Base-by-base conservation (phyloP, 176 grass and related monocot genomes). In the Hordeum marinum region DNA sequence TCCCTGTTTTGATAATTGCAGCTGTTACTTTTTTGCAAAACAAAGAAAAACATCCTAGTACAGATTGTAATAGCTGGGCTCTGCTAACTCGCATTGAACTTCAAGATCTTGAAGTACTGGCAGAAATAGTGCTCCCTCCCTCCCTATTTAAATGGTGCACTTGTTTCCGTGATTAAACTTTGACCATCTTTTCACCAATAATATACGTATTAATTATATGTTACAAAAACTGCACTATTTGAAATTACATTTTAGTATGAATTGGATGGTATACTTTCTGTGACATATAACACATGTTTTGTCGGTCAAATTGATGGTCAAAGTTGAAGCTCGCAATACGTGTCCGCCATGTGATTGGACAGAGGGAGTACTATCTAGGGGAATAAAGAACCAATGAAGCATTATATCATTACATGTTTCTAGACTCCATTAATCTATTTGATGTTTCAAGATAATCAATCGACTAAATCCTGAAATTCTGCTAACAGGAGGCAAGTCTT, bases 401-500 rank as follows among this genome's bases (percentile, higher is more conserved):
- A 41, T 52, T 18, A 14, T 60, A 66, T 75, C 18, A 0, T 46
- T 61, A 35, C 72, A 68, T 84, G 27, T 59, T 89, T 84, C n/a
- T 80, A 87, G 29, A 43, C 48, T 68, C 75, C 34, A 76, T 69
- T 80, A 0, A 68, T 54, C 37, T 80, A 34, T 83, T 68, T 67
- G 46, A 68, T 12, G 46, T 9, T 68, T 75, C 48, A 46, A 68
- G 11, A 29, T 62, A 80, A 61, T 84, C 37, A 59, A 3, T 75
- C 75, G 67, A 35, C 68, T 83, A 75, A 90, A 79, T 86, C 48
- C 3, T 64, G 27, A 76, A 69, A 55, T 75, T 90, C 32, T 79
- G 58, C 62, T 80, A 40, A 32, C 88, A 99, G 96, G 96, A 99
- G 86, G 84, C 91, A 87, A 99, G 88, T 89, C 88, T 96, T 72